phyloP scores from a whole-genome alignment of 2,329 filamentous ascomycete species.

The Pseudonectria foliicola region DNA sequence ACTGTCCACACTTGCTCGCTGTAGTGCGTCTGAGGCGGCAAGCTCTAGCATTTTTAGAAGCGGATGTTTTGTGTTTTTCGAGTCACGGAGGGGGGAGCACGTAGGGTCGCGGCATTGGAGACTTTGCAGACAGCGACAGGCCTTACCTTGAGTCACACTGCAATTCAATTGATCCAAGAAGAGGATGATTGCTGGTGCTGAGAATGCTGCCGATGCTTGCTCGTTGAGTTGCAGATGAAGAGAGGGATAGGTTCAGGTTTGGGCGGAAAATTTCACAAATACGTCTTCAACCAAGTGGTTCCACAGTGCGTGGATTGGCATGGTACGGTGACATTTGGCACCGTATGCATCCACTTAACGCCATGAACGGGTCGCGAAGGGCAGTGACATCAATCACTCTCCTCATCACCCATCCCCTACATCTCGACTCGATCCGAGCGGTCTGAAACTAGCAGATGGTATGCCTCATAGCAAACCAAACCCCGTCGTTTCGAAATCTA shows the following conservation, averaged over 20 bases:
- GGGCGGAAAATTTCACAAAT: slow-evolving; percentile 10
- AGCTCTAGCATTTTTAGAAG: slow-evolving; percentile 63
- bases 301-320: slow-evolving; percentile 5
- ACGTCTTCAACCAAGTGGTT: slow-evolving; percentile 2
- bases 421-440: neutral
- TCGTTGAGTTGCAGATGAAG: neutral
- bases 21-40: slow-evolving; percentile 47
- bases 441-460: slow-evolving; percentile 1
- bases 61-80: slow-evolving; percentile 17
- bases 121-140: too few relatives aligned
- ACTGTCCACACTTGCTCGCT: slow-evolving; percentile 62
- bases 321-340: neutral
- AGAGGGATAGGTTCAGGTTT: neutral
- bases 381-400: slow-evolving; percentile 15
- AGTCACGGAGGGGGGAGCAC: neutral
- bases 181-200: slow-evolving; percentile 1
- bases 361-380: slow-evolving; percentile 1
- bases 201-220: neutral
- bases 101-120: neutral
- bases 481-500: neutral
- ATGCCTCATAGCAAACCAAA: neutral
- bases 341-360: slow-evolving; percentile 9
- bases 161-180: slow-evolving; percentile 3
- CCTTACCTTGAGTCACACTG: slow-evolving; percentile 15
- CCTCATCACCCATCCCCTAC: neutral